Base-by-base conservation (phyloP, 2,329 filamentous ascomycete genomes). In the Trichoderma sp. region DNA sequence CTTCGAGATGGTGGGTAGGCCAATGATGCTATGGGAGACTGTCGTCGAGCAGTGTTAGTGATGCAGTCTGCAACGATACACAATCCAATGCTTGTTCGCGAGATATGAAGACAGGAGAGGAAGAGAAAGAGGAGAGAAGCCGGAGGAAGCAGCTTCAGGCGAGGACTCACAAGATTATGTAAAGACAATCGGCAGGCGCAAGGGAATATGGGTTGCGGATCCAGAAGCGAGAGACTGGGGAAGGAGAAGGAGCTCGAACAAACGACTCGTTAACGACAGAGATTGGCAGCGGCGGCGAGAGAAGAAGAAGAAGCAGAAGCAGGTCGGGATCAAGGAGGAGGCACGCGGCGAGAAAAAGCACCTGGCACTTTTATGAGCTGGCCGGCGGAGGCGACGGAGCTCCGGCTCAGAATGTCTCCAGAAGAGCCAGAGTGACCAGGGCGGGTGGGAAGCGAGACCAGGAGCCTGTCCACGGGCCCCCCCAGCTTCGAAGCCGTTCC, bases 181-280 rank as follows among this genome's bases (percentile, higher is more conserved):
- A 62, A 63, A 62, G 55, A 63, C 19, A 19, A 50, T 50, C 41
- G 47, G 58, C 58, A 64, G 52, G 15, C 19, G 50, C 19, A 44
- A 51, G 44, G 10, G 24, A 34, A 30, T 39, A 30, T 39, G 24
- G 24, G 30, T 39, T 50, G 43, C 54, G 44, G 45, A 57, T 24
- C 43, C 51, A 64, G 50, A 57, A 64, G 61, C 61, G 61, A 64
- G 24, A 57, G 52, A 64, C 61, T 54, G 28, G 47, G 30, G 52
- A 50, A n/a, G 45, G 45, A 21, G 44, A 51, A 57, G 15, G 21
- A 45, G 61, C 44, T 57, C 61, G 34, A 64, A 56, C 52, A 30
- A 63, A 54, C 41, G 60, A 57, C 52, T 64, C 51, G 61, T 50
- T 24, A 64, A 64, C 61, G 61, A 64, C 51, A 64, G 61, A 64